These are phyloP conservation scores for Exophiala sp. DNA, from an alignment of 2,329 filamentous ascomycete species.

Conservation along the genomic window DNA sequence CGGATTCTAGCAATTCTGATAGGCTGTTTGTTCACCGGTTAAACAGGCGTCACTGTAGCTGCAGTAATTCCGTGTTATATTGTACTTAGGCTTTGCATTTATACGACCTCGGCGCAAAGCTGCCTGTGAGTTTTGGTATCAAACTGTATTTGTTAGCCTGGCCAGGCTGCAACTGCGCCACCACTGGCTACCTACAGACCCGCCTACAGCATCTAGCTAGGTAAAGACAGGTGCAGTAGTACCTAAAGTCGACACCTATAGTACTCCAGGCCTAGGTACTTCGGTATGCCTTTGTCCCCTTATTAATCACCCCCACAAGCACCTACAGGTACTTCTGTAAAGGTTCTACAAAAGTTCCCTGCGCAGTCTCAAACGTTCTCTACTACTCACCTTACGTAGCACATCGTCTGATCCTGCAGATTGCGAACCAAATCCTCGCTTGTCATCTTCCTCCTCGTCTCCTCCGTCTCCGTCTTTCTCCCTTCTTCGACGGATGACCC, in stretches of 20 bases:
- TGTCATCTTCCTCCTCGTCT: too few species aligned
- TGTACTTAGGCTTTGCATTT: too few species aligned
- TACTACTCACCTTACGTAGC: neutral
- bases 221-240: too few species aligned
- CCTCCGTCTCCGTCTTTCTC: neutral
- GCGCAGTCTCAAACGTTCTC: neutral
- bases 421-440: neutral
- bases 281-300: too few species aligned
- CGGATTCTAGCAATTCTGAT: neutral
- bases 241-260: too few species aligned
- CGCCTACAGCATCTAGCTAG: too few species aligned
- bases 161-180: neutral
- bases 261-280: too few species aligned
- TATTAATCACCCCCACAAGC: too few species aligned
- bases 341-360: neutral
- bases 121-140: neutral
- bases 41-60: neutral
- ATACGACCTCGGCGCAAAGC: too few species aligned
- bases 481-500: neutral
- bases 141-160: neutral
- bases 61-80: neutral
- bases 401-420: neutral
- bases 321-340: neutral
- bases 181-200: neutral
- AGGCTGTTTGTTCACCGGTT: neutral